Percentiles rank a stretch among this genome's conserved stretches.
Evolutionary conservation across 495 filamentous ascomycete species (phyloP).

Genomic region (Tuber umbilicatum): DNA sequence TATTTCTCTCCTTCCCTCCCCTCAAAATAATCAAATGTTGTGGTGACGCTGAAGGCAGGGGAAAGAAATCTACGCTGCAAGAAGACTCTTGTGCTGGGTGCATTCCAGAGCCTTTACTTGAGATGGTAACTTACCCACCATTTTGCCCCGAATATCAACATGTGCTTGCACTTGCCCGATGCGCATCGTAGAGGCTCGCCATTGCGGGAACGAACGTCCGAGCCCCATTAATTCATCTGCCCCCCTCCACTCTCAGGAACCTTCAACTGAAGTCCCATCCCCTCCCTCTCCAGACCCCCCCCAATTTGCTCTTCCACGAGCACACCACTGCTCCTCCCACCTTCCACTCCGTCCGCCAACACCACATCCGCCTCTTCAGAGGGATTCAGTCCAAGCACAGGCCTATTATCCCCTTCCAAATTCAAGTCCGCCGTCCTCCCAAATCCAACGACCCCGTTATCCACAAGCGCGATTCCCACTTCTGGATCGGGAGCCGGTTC

Average conservation of each 20-base stretch:
- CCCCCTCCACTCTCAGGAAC: slow-evolving; percentile 12
- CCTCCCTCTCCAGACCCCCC: slow-evolving; percentile 18
- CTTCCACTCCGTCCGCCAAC: slow-evolving; percentile 14
- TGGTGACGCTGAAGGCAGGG: background rate
- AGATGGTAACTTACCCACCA: background rate
- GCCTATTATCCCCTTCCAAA: slow-evolving; percentile 31
- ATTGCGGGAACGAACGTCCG: slow-evolving; percentile 3
- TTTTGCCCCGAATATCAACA: background rate
- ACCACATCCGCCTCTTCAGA: slow-evolving; percentile 12
- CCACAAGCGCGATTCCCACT: slow-evolving; percentile 16
- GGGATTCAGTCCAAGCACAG: slow-evolving; percentile 18
- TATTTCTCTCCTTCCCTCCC: background rate
- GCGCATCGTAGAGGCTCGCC: background rate
- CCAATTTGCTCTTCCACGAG: slow-evolving; percentile 49
- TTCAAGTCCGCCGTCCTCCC: slow-evolving; percentile 25
- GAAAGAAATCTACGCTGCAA: background rate
- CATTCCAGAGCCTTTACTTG: background rate
- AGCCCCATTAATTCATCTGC: slow-evolving; percentile 8
- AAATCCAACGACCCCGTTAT: slow-evolving; percentile 13
- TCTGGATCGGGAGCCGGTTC: slow-evolving; percentile 21
- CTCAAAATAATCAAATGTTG: background rate
- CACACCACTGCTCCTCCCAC: slow-evolving; percentile 43
- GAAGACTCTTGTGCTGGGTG: background rate
- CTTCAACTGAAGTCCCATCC: background rate
- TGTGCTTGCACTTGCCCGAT: background rate